These are phyloP conservation scores for Metschnikowia koreensis DNA, from an alignment of 805 yeast genomes.

Conservation along the genomic window DNA sequence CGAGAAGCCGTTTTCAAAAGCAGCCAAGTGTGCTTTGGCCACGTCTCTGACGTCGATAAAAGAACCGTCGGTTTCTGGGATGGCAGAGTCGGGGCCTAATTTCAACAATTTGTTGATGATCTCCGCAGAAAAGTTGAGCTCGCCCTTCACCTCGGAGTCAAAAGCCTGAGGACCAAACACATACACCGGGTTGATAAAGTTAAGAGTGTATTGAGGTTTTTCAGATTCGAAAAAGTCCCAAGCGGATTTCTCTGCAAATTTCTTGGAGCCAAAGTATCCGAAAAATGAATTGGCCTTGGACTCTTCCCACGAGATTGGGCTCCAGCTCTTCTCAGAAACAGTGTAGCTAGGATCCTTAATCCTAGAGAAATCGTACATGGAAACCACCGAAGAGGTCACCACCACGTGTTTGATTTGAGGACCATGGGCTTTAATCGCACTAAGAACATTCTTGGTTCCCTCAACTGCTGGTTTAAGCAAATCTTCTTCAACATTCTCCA, in stretches of 20 bases:
- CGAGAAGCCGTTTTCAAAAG: not conserved
- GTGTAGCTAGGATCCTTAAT: conserved; percentile 10
- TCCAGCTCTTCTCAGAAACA: conserved; percentile 17
- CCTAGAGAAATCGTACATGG: conserved; percentile 29
- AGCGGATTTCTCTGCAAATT: conserved; percentile 48
- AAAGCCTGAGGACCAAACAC: conserved; percentile 26
- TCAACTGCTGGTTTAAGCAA: conserved; percentile 16
- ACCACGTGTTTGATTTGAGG: conserved; percentile 33
- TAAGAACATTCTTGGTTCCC: conserved; percentile 32
- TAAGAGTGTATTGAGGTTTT: conserved; percentile 37
- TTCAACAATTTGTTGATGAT: conserved; percentile 43
- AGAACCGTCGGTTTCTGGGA: conserved; percentile 24
- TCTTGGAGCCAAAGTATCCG: conserved; percentile 55
- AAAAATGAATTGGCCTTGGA: conserved; percentile 30
- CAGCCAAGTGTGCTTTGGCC: conserved; percentile 11
- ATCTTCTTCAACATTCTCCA: too few relatives aligned
- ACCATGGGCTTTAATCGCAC: conserved; percentile 43
- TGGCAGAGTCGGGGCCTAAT: conserved; percentile 17
- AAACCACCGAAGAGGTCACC: conserved; percentile 53
- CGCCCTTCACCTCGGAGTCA: conserved; percentile 27
- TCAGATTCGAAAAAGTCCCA: conserved; percentile 25
- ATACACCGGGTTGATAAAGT: conserved; percentile 22
- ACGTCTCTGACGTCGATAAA: conserved; percentile 45
- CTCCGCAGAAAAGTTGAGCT: conserved; percentile 33
- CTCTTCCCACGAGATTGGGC: conserved; percentile 18